Evolutionary conservation across 257 asterid genomes (phyloP).

Genomic region (Lantana camara): DNA sequence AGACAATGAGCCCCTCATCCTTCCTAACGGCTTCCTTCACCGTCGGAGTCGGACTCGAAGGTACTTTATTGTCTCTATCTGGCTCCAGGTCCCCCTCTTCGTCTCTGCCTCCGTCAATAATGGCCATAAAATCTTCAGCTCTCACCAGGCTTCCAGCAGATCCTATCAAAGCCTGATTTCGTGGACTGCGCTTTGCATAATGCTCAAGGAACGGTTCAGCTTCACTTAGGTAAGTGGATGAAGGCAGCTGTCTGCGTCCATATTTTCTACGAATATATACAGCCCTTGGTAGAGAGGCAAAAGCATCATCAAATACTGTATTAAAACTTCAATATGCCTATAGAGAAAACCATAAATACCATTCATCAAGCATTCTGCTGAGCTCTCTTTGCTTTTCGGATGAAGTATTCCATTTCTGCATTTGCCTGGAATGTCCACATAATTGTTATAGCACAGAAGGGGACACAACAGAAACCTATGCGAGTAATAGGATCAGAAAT

Average conservation of each 20-base stretch:
- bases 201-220: conserved; percentile 97
- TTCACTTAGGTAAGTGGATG: conserved; percentile 87
- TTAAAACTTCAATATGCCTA: conserved; percentile 23
- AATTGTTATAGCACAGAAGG: conserved; percentile 28
- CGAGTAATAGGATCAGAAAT: background rate
- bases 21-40: conserved; percentile 67
- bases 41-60: conserved; percentile 49
- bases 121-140: conserved; percentile 84
- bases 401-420: conserved; percentile 97
- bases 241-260: conserved; percentile 67
- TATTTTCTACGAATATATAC: conserved; percentile 71
- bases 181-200: conserved; percentile 89
- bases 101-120: conserved; percentile 70
- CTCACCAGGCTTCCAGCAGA: conserved; percentile 89
- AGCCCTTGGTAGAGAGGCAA: conserved; percentile 61
- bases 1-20: conserved; percentile 88
- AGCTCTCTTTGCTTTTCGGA: conserved; percentile 80
- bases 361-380: conserved; percentile 94
- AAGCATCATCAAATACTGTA: conserved; percentile 25
- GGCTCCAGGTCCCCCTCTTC: conserved; percentile 94
- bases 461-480: conserved; percentile 5
- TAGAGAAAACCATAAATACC: conserved; percentile 54
- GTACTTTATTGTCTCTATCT: conserved; percentile 44
- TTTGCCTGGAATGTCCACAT: conserved; percentile 66
- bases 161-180: conserved; percentile 84